Evolutionary conservation across 2,329 filamentous ascomycete genomes (phyloP), one percentile per base, ranked within the genome.

Genomic region (Aureobasidium sp.): DNA sequence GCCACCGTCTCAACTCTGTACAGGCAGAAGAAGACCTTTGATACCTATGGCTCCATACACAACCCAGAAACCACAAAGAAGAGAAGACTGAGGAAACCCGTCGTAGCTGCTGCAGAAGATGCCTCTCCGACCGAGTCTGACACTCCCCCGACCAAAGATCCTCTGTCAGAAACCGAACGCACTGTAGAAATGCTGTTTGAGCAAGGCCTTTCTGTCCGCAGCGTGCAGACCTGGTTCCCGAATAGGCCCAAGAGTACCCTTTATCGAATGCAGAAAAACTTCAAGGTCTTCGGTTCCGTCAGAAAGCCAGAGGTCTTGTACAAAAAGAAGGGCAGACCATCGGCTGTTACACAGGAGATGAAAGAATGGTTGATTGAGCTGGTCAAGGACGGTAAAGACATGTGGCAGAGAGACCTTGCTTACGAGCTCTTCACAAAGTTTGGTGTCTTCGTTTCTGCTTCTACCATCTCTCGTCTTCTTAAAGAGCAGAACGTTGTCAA

Each of bases 331-430:
- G 57, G 57, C 34, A 41, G 57, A 42, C 44, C 31, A 1, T 11
- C 34, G 7, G 11, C 22, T 22, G 36, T 60, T 5, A 60, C 57
- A 12, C 25, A 17, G 5, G 57, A 60, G 25, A 60, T 60, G 57
- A 60, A 60, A 34, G 25, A 39, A 20, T 60, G 45, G 34, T 12
- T 60, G 34, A 12, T 42, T 1, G n/a, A 60, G 34, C 45, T 60
- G 25, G 44, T 49, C 44, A 51, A 49, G 27, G 44, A 39, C 7
- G 25, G 41, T 4, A 49, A 60, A 36, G 57, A 60, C 34, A 60
- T 60, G 45, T 60, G 57, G 57, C 45, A 51, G 44, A 49, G 45
- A 31, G 36, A 60, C 36, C 45, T 60, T 29, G 57, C 45, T 5
- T 42, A 60, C 17, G 57, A 60, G 34, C 44, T 60, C 7, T 60